These are phyloP conservation scores for Metschnikowia rubicola DNA, from an alignment of 805 yeast species.

Conservation along the genomic window DNA sequence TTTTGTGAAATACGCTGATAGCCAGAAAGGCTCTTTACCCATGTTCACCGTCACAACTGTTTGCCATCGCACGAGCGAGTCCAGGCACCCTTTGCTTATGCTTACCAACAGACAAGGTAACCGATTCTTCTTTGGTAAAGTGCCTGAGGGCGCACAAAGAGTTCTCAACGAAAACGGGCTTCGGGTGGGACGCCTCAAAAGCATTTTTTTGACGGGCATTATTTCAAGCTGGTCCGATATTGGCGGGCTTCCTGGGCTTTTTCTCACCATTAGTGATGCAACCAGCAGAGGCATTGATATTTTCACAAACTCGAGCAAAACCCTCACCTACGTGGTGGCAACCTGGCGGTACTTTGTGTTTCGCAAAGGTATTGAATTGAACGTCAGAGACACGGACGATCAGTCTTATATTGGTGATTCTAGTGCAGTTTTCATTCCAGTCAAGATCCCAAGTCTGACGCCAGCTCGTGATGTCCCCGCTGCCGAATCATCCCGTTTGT, in stretches of 20 bases:
- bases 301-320: constrained; percentile 37
- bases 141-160: constrained; percentile 87
- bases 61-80: constrained; percentile 53
- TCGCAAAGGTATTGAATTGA: constrained; percentile 62
- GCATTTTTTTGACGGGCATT: constrained; percentile 76
- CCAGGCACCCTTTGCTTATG: constrained; percentile 53
- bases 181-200: constrained; percentile 53
- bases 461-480: neutral
- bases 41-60: constrained; percentile 53
- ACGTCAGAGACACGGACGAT: constrained; percentile 31
- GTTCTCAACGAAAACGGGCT: constrained; percentile 58
- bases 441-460: constrained; percentile 23
- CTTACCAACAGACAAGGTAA: constrained; percentile 49
- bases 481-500: neutral
- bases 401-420: constrained; percentile 32
- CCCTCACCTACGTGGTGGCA: constrained; percentile 52
- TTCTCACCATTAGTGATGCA: constrained; percentile 78
- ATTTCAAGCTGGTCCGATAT: constrained; percentile 65
- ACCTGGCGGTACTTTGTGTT: constrained; percentile 88
- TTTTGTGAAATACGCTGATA: constrained; percentile 8
- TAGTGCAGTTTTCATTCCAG: constrained; percentile 36
- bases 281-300: constrained; percentile 58
- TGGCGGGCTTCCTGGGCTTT: constrained; percentile 90
- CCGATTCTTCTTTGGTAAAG: constrained; percentile 68
- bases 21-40: constrained; percentile 1